These are phyloP conservation scores for Ceratocystis variospora DNA, from an alignment of 2,329 filamentous ascomycete species.

Conservation along the genomic window DNA sequence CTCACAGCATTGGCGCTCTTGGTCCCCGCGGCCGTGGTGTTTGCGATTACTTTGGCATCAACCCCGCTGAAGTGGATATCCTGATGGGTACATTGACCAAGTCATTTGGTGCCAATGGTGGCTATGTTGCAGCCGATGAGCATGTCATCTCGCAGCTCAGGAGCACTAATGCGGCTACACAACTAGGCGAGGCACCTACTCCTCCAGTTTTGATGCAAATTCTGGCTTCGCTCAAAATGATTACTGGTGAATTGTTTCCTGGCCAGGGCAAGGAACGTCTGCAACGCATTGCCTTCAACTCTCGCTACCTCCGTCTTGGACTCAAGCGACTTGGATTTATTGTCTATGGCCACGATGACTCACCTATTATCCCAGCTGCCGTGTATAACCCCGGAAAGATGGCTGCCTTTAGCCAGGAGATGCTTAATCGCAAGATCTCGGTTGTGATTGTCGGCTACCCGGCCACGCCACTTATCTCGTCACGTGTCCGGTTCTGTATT, in stretches of 20 bases:
- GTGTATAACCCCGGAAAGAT: slow-evolving; percentile 99
- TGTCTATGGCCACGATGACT: slow-evolving; percentile 94
- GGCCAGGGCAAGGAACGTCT: slow-evolving; percentile 92
- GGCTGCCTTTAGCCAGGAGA: slow-evolving; percentile 94
- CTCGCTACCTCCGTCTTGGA: slow-evolving; percentile 89
- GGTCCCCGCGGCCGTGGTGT: slow-evolving; percentile 82
- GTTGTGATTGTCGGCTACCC: slow-evolving; percentile 96
- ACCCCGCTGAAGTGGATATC: slow-evolving; percentile 78
- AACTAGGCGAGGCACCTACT: slow-evolving; percentile 75
- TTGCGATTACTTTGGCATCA: slow-evolving; percentile 91
- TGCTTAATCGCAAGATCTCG: slow-evolving; percentile 94
- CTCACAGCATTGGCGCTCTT: slow-evolving; percentile 86
- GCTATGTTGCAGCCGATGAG: slow-evolving; percentile 84
- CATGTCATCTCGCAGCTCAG: slow-evolving; percentile 84
- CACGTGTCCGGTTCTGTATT: slow-evolving; percentile 88
- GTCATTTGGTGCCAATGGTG: slow-evolving; percentile 95
- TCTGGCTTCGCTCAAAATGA: slow-evolving; percentile 70
- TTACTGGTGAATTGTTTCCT: slow-evolving; percentile 72
- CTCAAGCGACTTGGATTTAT: slow-evolving; percentile 95
- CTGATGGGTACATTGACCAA: slow-evolving; percentile 98
- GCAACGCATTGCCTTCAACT: slow-evolving; percentile 95
- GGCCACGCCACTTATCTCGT: slow-evolving; percentile 87
- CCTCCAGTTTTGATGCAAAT: slow-evolving; percentile 89
- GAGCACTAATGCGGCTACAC: slow-evolving; percentile 69
- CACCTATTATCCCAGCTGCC: slow-evolving; percentile 85